These are phyloP conservation scores for Ceratocystiopsis brevicomis DNA, from an alignment of 2,329 filamentous ascomycete genomes.

Conservation along the genomic window DNA sequence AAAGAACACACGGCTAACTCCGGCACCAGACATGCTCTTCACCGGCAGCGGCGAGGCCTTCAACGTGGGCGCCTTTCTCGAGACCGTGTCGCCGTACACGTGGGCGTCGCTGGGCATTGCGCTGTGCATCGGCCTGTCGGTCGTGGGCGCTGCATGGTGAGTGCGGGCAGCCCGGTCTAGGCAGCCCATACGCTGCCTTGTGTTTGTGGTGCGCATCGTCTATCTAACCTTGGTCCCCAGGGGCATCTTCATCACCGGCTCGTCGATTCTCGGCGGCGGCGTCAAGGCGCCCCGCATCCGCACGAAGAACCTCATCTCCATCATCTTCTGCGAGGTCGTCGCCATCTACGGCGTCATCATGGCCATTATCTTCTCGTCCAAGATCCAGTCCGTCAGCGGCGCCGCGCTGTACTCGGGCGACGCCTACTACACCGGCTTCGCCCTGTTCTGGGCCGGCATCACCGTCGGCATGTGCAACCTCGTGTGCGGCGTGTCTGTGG, in stretches of 20 bases:
- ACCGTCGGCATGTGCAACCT: conserved; percentile 93
- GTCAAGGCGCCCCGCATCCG: conserved; percentile 93
- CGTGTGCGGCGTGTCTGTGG: conserved; percentile 87
- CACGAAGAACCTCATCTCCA: conserved; percentile 98
- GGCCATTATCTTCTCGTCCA: conserved; percentile 93
- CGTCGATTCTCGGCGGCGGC: conserved; percentile 89
- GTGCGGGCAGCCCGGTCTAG: too few relatives aligned
- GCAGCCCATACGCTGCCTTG: too few relatives aligned
- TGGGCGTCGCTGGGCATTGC: conserved; percentile 85
- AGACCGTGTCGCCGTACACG: conserved; percentile 80
- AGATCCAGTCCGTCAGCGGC: conserved; percentile 48
- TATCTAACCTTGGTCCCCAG: too few relatives aligned
- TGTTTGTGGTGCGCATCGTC: too few relatives aligned
- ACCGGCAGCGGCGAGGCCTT: conserved; percentile 90
- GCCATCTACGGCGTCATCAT: conserved; percentile 99
- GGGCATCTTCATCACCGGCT: conserved; percentile 98
- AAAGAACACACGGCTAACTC: background rate
- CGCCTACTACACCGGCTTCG: conserved; percentile 87
- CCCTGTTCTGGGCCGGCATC: conserved; percentile 87
- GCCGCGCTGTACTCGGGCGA: conserved; percentile 51
- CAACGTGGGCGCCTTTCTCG: conserved; percentile 91
- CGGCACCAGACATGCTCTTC: conserved; percentile 80
- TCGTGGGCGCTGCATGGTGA: conserved; percentile 94
- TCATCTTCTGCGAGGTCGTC: conserved; percentile 99
- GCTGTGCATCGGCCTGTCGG: conserved; percentile 87